Percentiles rank a stretch among this genome's conserved stretches.
phyloP scores from a whole-genome alignment of 164 flowering plant species.

The Saururus chinensis region DNA sequence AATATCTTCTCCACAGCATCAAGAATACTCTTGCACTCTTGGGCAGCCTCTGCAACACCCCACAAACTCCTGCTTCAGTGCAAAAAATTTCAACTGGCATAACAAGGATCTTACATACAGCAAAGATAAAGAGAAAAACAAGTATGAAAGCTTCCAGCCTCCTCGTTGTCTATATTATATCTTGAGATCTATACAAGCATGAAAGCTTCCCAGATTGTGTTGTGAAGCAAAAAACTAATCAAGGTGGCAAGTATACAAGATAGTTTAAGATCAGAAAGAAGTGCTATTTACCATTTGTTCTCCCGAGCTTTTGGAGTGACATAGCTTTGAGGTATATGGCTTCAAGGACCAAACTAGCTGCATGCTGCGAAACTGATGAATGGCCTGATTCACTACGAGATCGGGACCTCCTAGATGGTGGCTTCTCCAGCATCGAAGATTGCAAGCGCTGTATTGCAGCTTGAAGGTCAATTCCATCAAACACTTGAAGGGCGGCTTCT shows the following conservation, averaged over 20 bases:
- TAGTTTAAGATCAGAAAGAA: background rate
- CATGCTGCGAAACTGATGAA: slow-evolving; percentile 55
- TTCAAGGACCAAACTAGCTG: slow-evolving; percentile 81
- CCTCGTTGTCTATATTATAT: no score
- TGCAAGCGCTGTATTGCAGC: slow-evolving; percentile 74
- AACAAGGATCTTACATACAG: background rate
- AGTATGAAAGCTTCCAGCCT: no score
- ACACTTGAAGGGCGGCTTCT: slow-evolving; percentile 75
- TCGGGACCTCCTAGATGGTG: slow-evolving; percentile 39
- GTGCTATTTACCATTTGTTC: slow-evolving; percentile 37
- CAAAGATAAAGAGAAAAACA: background rate
- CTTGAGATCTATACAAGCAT: no score
- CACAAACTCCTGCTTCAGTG: slow-evolving; percentile 12
- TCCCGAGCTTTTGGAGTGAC: slow-evolving; percentile 91
- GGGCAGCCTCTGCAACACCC: slow-evolving; percentile 74
- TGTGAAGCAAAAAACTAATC: background rate
- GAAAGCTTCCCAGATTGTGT: no score
- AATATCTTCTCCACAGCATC: slow-evolving; percentile 91
- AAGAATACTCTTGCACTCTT: slow-evolving; percentile 77
- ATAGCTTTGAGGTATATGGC: slow-evolving; percentile 83
- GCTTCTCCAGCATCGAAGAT: slow-evolving; percentile 41
- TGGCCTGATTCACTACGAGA: slow-evolving; percentile 35
- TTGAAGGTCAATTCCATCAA: slow-evolving; percentile 93
- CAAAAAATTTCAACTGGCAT: slow-evolving; percentile 1
- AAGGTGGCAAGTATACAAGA: background rate